phyloP scores from a whole-genome alignment of 306 rosid genomes.

The Cotoneaster glaucophyllus region DNA sequence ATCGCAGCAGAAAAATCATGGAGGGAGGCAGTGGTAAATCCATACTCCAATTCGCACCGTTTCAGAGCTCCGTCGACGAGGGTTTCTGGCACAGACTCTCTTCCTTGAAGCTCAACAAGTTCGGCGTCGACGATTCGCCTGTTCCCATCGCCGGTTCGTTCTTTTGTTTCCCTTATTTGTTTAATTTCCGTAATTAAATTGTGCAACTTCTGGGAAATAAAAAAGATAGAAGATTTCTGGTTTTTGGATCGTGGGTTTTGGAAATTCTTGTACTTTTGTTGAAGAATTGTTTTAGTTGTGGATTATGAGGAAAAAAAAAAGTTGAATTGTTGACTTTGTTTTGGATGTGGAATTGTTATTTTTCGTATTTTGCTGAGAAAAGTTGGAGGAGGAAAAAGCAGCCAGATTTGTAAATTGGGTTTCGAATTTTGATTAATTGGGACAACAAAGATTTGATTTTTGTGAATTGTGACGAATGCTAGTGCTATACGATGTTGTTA shows the following conservation, averaged over 20 bases:
- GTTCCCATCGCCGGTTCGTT: constrained; percentile 56
- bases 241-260: neutral
- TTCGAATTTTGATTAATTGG: neutral
- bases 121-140: constrained; percentile 96
- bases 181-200: neutral
- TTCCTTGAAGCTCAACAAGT: constrained; percentile 88
- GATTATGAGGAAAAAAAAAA: neutral
- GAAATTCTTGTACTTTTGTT: neutral
- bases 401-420: neutral
- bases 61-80: constrained; percentile 87
- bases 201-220: neutral
- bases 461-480: neutral
- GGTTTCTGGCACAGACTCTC: constrained; percentile 93
- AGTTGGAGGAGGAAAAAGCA: neutral
- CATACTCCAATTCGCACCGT: constrained; percentile 68
- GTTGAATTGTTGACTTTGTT: neutral
- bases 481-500: neutral
- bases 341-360: too few relatives aligned
- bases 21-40: constrained; percentile 30
- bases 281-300: neutral
- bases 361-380: neutral
- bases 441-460: neutral
- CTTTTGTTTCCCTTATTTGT: neutral
- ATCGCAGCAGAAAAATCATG: constrained; percentile 25
- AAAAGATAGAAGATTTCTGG: neutral